A percentile compares a stretch with the other conserved stretches of the same genome.
Evolutionary conservation across 2,329 filamentous ascomycete species (phyloP).

Genomic region (Claviceps capensis): DNA sequence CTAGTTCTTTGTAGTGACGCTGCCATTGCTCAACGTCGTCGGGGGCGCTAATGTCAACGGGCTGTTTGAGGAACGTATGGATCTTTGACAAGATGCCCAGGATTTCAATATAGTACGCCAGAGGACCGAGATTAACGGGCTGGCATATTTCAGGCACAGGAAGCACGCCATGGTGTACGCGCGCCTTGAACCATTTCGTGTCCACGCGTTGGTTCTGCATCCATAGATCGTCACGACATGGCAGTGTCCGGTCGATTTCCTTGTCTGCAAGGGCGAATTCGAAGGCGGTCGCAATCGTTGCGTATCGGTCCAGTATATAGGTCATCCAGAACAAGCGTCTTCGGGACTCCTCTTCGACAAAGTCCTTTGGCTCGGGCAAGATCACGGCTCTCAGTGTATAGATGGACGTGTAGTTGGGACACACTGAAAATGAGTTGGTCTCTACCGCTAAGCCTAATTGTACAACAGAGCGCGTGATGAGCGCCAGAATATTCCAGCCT

Average conservation of each 20-base stretch:
- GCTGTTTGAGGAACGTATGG: conserved; percentile 77
- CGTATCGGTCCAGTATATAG: conserved; percentile 79
- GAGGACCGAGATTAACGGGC: conserved; percentile 69
- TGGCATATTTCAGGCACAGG: conserved; percentile 42
- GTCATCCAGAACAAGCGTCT: conserved; percentile 89
- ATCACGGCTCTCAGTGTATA: conserved; percentile 80
- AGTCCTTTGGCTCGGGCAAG: conserved; percentile 68
- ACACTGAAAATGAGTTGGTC: conserved; percentile 62
- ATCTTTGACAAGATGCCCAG: conserved; percentile 77
- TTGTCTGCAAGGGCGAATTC: conserved; percentile 82
- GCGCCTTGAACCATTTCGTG: conserved; percentile 63
- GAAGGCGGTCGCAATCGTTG: conserved; percentile 81
- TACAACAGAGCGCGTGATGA: conserved; percentile 80
- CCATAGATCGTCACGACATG: conserved; percentile 79
- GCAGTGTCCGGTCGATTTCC: conserved; percentile 76
- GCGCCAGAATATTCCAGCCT: conserved; percentile 80
- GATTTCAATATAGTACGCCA: conserved; percentile 84
- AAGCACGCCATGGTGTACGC: conserved; percentile 26
- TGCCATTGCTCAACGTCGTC: conserved; percentile 87
- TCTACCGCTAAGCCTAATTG: conserved; percentile 79
- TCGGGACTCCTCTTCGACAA: conserved; percentile 79
- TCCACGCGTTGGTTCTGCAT: conserved; percentile 72
- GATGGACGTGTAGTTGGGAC: conserved; percentile 70
- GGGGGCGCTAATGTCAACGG: conserved; percentile 74
- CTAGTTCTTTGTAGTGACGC: conserved; percentile 70